These are phyloP conservation scores for Vitis riparia DNA, from an alignment of 164 flowering plant species.

Conservation along the genomic window DNA sequence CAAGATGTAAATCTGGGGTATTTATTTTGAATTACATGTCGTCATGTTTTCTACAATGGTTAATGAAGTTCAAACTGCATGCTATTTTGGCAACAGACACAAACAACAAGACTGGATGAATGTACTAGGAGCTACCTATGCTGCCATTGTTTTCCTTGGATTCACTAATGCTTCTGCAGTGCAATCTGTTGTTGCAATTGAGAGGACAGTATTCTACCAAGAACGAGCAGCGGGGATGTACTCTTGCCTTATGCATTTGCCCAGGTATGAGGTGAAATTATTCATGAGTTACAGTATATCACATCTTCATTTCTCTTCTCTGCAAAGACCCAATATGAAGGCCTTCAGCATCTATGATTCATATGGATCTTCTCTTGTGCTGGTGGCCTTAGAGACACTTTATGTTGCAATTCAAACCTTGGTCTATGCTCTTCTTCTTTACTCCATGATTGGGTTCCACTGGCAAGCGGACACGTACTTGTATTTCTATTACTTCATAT, in stretches of 20 bases:
- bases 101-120: too few species aligned
- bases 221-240: slow-evolving; percentile 33
- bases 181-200: slow-evolving; percentile 23
- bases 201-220: slow-evolving; percentile 33
- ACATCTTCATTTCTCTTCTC: too few species aligned
- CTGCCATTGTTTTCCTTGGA: slow-evolving; percentile 20
- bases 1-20: slow-evolving; percentile 33
- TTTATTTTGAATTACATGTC: neutral
- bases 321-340: too few species aligned
- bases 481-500: slow-evolving; percentile 46
- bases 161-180: slow-evolving; percentile 21
- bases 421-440: too few species aligned
- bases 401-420: slow-evolving; percentile 8
- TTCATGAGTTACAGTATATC: too few species aligned
- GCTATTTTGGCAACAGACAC: neutral
- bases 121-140: neutral
- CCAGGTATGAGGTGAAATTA: slow-evolving; percentile 27
- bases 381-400: slow-evolving; percentile 50
- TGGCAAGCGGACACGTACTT: slow-evolving; percentile 42
- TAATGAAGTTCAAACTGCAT: neutral
- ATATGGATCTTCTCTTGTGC: neutral
- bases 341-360: too few species aligned
- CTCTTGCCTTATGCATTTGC: slow-evolving; percentile 53
- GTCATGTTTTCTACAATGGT: neutral
- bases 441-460: slow-evolving; percentile 20